These are phyloP conservation scores for Fusarium subglutinans DNA, from an alignment of 2,329 filamentous ascomycete species.

Conservation along the genomic window DNA sequence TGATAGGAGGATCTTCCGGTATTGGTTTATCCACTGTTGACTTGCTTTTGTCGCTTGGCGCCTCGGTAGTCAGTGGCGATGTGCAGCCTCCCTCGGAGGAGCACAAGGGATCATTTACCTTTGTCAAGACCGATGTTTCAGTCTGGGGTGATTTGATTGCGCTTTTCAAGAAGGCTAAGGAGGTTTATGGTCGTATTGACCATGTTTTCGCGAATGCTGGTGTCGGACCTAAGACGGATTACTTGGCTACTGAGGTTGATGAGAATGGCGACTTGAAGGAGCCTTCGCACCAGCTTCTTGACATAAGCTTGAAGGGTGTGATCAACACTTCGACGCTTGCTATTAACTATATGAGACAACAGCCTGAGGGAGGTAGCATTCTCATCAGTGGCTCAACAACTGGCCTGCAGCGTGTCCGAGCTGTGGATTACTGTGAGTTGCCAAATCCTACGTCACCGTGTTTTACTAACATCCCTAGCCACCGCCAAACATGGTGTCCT, in stretches of 20 bases:
- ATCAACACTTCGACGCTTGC: conserved; percentile 61
- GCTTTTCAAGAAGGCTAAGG: conserved; percentile 61
- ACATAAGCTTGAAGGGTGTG: conserved; percentile 60
- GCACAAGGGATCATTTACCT: conserved; percentile 42
- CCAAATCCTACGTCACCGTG: accelerated
- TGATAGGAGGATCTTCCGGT: conserved; percentile 64
- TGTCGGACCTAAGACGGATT: conserved; percentile 57
- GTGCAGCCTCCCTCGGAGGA: conserved; percentile 52
- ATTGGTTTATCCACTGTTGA: conserved; percentile 67
- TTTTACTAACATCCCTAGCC: conserved; percentile 43
- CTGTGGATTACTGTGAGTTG: conserved; percentile 59
- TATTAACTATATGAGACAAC: conserved; percentile 60
- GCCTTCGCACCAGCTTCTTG: conserved; percentile 53
- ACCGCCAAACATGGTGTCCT: conserved; percentile 65
- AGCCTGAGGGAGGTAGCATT: conserved; percentile 59
- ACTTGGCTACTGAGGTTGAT: conserved; percentile 58
- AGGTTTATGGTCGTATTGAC: conserved; percentile 78
- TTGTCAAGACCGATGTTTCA: conserved; percentile 57
- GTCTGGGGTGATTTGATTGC: conserved; percentile 59
- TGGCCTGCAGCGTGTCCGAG: conserved; percentile 59
- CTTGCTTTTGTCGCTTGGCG: conserved; percentile 61
- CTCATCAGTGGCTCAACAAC: conserved; percentile 63
- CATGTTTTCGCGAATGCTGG: conserved; percentile 78
- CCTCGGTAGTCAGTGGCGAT: conserved; percentile 65
- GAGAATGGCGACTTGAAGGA: conserved; percentile 59